These are phyloP conservation scores for Trypanosoma melophagium DNA, from an alignment of 208 protist species.

Conservation along the genomic window DNA sequence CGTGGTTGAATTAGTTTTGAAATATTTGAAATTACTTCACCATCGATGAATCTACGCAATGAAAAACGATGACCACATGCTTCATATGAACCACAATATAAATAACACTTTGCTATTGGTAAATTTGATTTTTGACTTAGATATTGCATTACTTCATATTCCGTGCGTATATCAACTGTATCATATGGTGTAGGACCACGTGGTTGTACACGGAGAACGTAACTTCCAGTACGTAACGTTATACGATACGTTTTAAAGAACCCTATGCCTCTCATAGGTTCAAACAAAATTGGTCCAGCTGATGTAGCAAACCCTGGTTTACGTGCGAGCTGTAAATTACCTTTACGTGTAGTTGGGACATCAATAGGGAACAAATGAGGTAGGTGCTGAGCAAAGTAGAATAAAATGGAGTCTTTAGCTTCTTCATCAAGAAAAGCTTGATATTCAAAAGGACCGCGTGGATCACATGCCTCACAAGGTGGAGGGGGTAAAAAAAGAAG, in stretches of 20 bases:
- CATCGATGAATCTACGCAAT: constrained; percentile 60
- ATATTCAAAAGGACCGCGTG: constrained; percentile 33
- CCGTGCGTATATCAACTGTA: constrained; percentile 53
- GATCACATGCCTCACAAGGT: constrained; percentile 39
- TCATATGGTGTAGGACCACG: constrained; percentile 51
- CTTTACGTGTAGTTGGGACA: constrained; percentile 30
- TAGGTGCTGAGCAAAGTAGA: constrained; percentile 70
- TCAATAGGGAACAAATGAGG: constrained; percentile 68
- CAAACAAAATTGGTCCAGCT: constrained; percentile 61
- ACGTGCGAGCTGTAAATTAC: constrained; percentile 40
- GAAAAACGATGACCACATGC: constrained; percentile 74
- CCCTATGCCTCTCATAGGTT: constrained; percentile 51
- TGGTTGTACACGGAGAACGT: constrained; percentile 69
- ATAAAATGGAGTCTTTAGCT: constrained; percentile 72
- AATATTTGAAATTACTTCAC: constrained; percentile 50
- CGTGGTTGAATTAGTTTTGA: constrained; percentile 64
- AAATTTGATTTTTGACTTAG: constrained; percentile 33
- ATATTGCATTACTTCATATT: constrained; percentile 75
- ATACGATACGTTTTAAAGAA: constrained; percentile 75
- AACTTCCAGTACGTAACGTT: constrained; percentile 75
- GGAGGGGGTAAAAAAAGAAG: constrained; percentile 68
- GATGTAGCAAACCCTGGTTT: constrained; percentile 66
- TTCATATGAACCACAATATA: constrained; percentile 74
- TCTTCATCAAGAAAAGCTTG: constrained; percentile 61
- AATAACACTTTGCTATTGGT: constrained; percentile 51